Conservation (phyloP, 768 basidiomycete species). For the Boletus huronensis region DNA sequence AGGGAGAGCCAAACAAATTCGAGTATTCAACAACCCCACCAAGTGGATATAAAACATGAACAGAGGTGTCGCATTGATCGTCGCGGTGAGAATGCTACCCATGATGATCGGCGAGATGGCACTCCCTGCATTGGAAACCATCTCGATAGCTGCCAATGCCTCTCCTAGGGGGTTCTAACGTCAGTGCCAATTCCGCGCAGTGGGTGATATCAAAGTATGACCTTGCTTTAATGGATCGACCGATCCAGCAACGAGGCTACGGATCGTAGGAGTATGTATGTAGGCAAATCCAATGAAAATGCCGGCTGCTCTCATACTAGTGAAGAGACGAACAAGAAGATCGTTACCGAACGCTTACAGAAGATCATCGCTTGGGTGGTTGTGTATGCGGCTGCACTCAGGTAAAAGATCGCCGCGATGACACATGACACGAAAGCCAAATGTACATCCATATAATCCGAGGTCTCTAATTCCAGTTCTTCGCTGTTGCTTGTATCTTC, state of each 20-base stretch:
- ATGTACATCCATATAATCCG: slow-evolving; percentile 31
- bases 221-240: slow-evolving; percentile 30
- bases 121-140: slow-evolving; percentile 20
- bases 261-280: slow-evolving; percentile 18
- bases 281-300: slow-evolving; percentile 15
- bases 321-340: not conserved
- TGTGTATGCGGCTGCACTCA: slow-evolving; percentile 15
- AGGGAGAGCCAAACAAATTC: not conserved
- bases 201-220: not conserved
- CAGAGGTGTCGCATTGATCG: slow-evolving; percentile 20
- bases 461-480: slow-evolving; percentile 4
- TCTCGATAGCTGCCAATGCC: slow-evolving; percentile 28
- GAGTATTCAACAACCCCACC: slow-evolving; percentile 5
- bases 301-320: slow-evolving; percentile 9
- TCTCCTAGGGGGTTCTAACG: slow-evolving; percentile 15
- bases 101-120: slow-evolving; percentile 30
- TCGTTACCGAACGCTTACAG: slow-evolving; percentile 5
- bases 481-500: not conserved
- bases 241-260: slow-evolving; percentile 27
- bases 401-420: slow-evolving; percentile 6
- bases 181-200: not conserved
- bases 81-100: slow-evolving; percentile 26
- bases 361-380: slow-evolving; percentile 6
- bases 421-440: slow-evolving; percentile 22
- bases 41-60: slow-evolving; percentile 25